These are phyloP conservation scores for Eragrostis tef DNA, from an alignment of 202 grass and related monocot genomes.

Conservation along the genomic window DNA sequence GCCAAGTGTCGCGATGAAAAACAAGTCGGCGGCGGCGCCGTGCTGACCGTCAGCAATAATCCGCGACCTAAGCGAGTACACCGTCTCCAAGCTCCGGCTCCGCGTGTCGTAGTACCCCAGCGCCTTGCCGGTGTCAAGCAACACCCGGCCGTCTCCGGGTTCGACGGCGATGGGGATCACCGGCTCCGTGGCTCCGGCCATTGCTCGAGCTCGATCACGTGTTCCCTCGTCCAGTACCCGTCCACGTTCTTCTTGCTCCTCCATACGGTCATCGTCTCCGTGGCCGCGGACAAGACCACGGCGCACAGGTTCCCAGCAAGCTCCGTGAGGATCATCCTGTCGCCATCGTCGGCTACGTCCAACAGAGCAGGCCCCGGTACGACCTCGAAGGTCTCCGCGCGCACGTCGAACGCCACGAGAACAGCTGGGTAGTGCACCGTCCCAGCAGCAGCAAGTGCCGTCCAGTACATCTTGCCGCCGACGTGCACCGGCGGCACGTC, in stretches of 20 bases:
- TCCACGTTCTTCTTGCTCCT: too few species aligned
- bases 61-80: background rate
- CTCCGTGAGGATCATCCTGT: too few species aligned
- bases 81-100: background rate
- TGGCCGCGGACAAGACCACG: background rate
- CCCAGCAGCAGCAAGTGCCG: too few species aligned
- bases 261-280: background rate
- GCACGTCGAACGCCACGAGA: background rate
- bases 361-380: too few species aligned
- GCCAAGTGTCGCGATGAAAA: background rate
- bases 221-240: too few species aligned
- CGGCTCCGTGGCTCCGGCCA: too few species aligned
- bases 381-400: background rate
- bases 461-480: conserved; percentile 10
- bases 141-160: background rate
- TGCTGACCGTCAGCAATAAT: too few species aligned
- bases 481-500: conserved; percentile 5
- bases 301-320: background rate
- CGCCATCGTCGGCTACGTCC: too few species aligned
- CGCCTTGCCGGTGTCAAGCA: background rate
- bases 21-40: too few species aligned
- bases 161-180: conserved; percentile 2
- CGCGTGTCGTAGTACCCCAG: background rate
- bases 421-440: too few species aligned
- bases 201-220: background rate